Base-by-base conservation (phyloP, 164 flowering plant species). In the Aristolochia californica region DNA sequence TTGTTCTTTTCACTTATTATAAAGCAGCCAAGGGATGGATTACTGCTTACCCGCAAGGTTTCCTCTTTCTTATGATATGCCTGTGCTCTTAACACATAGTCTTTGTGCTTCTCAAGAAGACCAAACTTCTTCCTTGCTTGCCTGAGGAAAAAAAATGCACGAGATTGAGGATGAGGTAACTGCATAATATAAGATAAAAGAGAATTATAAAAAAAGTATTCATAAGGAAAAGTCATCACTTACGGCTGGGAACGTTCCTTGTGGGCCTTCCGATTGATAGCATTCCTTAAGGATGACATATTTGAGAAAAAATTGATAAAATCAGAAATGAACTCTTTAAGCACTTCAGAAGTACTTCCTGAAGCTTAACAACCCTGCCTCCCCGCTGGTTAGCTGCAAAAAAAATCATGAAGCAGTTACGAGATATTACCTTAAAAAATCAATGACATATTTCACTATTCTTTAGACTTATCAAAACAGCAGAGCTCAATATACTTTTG, bases 231-330 rank as follows among this genome's bases (percentile, higher is more conserved):
- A 13, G 17, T 2, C 5, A 45, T n/a, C 45, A 75, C 95, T 81
- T 57, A 87, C 96, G 90, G 96, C 61, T 85, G 96, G 58, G 87
- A 55, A 61, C 97, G 84, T 62, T 91, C 96, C 71, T 88, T 84
- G 75, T 88, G 87, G 71, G 88, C 83, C 58, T 75, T 68, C 68
- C 84, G 73, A 43, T 62, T 62, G 58, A 86, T 17, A 2, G 87
- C 82, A 62, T 88, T 91, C 78, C 80, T 88, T 17, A 88, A 45
- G 5, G 96, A 84, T 1, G 94, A 85, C 97, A 90, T 87, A 25
- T 24, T 60, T 14, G 43, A 26, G 47, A n/a, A 21, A 5, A 48
- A 45, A 50, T 15, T 17, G 1, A 21, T 20, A 24, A 21, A 51
- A 20, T 24, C 21, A 49, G 30, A 28, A 28, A 7, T 28, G 40